These are phyloP conservation scores for Mytilinidion resinicola DNA, from an alignment of 495 filamentous ascomycete genomes.

Conservation along the genomic window DNA sequence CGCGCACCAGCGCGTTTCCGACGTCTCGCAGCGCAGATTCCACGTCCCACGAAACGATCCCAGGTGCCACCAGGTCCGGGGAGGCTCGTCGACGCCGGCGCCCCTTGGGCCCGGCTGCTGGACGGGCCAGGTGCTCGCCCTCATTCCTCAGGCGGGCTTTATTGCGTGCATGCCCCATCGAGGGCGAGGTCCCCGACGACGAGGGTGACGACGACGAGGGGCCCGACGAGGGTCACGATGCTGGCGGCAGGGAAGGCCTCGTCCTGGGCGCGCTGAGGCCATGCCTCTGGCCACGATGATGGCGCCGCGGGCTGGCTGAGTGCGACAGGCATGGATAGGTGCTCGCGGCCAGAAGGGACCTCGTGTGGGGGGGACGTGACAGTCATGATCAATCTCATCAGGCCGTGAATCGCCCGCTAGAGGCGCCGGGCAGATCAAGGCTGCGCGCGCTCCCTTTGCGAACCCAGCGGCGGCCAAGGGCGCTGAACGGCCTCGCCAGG, in stretches of 20 bases:
- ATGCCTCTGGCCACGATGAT: background rate
- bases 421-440: slow-evolving; percentile 1
- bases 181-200: too few relatives aligned
- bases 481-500: background rate
- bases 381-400: slow-evolving; percentile 1
- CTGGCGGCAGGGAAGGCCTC: background rate
- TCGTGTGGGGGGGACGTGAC: background rate
- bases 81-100: too few relatives aligned
- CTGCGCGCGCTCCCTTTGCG: background rate
- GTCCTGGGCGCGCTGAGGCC: background rate
- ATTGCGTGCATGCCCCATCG: too few relatives aligned
- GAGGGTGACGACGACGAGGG: too few relatives aligned
- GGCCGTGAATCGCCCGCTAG: slow-evolving; percentile 1
- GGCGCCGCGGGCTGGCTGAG: background rate
- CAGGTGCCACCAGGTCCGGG: background rate
- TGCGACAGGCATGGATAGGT: background rate
- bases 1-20: slow-evolving; percentile 12
- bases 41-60: background rate
- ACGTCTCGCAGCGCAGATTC: slow-evolving; percentile 1
- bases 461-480: background rate
- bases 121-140: too few relatives aligned
- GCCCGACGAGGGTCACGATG: too few relatives aligned
- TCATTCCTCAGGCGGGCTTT: too few relatives aligned
- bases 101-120: too few relatives aligned
- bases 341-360: background rate